These are phyloP conservation scores for Periconia macrospinosa DNA, from an alignment of 2,329 filamentous ascomycete species.

Conservation along the genomic window DNA sequence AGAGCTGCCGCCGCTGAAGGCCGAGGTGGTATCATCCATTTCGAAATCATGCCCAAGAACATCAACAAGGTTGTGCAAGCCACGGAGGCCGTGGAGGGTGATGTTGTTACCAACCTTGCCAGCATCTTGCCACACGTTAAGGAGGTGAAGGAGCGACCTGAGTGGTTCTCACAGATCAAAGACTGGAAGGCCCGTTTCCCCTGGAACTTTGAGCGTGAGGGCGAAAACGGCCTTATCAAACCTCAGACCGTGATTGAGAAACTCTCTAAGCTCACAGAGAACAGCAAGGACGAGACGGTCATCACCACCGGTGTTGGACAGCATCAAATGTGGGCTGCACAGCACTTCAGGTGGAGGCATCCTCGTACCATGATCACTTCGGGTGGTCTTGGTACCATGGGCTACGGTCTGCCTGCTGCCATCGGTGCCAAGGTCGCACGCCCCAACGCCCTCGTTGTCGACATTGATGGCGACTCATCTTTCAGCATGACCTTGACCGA, in stretches of 20 bases:
- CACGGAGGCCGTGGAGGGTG: constrained; percentile 91
- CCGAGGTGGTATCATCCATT: constrained; percentile 93
- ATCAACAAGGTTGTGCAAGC: constrained; percentile 99
- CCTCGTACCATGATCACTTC: constrained; percentile 96
- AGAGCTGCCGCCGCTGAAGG: constrained; percentile 81
- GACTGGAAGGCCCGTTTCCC: constrained; percentile 93
- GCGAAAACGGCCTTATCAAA: constrained; percentile 80
- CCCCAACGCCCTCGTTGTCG: constrained; percentile 82
- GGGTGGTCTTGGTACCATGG: constrained; percentile 94
- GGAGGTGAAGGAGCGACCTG: constrained; percentile 66
- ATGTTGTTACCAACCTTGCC: constrained; percentile 78
- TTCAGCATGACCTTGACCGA: constrained; percentile 99
- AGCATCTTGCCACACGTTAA: constrained; percentile 74
- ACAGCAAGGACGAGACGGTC: constrained; percentile 80
- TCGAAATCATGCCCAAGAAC: constrained; percentile 99
- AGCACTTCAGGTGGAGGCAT: constrained; percentile 93
- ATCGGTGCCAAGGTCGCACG: constrained; percentile 91
- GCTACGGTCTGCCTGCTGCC: constrained; percentile 88
- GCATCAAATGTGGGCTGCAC: constrained; percentile 98
- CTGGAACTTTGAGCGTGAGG: constrained; percentile 79
- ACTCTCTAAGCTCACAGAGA: constrained; percentile 78
- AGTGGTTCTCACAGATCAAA: constrained; percentile 89
- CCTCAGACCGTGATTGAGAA: constrained; percentile 91
- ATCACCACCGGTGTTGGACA: constrained; percentile 95
- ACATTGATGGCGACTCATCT: constrained; percentile 97